Percentiles rank a stretch among this genome's conserved stretches.
Conservation (phyloP, 257 asterid genomes). For the Solanum stenotomum region DNA sequence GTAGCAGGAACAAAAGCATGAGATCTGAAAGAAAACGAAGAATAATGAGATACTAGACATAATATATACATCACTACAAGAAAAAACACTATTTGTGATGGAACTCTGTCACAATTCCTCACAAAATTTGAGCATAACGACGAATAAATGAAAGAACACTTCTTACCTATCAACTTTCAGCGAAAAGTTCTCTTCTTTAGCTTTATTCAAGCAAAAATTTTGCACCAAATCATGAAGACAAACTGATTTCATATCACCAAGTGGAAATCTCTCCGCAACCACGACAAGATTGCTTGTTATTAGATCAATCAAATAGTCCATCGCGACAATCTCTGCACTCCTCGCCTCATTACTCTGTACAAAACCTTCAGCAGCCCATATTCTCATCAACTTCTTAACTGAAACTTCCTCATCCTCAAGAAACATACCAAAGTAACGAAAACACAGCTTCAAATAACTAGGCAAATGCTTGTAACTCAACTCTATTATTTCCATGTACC, state of each 20-base stretch:
- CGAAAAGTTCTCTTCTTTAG: neutral
- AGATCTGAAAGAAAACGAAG: neutral
- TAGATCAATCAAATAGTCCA: constrained; percentile 6
- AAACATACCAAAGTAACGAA: constrained; percentile 8
- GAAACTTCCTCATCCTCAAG: neutral
- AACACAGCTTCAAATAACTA: neutral
- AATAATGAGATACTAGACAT: neutral
- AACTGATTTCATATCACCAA: neutral
- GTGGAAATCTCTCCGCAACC: neutral
- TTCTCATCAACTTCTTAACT: neutral
- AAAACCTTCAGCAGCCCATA: constrained; percentile 14
- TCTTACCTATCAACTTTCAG: neutral
- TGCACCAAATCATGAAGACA: constrained; percentile 2
- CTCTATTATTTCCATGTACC: neutral
- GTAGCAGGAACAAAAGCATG: neutral
- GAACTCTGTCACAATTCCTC: neutral
- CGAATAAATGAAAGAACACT: neutral
- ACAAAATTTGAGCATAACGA: neutral
- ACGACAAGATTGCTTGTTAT: neutral
- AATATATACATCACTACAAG: neutral
- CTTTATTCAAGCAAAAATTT: neutral
- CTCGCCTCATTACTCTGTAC: neutral
- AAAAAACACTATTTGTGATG: neutral
- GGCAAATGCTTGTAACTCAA: constrained; percentile 3
- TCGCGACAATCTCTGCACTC: neutral